These are phyloP conservation scores for Trichoderma afroharzianum DNA, from an alignment of 2,329 filamentous ascomycete genomes.

Conservation along the genomic window DNA sequence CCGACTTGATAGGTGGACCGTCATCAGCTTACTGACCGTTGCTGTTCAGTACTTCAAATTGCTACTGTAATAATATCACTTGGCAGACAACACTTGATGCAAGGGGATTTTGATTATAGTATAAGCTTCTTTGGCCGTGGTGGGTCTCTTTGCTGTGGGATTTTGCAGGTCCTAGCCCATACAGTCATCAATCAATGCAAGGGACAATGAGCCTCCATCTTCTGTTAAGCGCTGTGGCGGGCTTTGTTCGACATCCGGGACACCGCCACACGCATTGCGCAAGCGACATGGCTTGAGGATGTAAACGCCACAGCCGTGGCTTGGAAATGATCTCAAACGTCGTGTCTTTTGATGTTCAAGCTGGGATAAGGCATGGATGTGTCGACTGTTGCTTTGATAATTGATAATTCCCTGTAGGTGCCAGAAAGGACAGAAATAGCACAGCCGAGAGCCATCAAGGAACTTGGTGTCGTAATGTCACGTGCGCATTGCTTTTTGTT, in stretches of 20 bases:
- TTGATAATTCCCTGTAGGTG: neutral
- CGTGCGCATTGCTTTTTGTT: neutral
- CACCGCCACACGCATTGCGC: constrained; percentile 3
- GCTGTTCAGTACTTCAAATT: neutral
- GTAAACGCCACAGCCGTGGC: neutral
- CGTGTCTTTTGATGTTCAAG: neutral
- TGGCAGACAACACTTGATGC: neutral
- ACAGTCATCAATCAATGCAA: neutral
- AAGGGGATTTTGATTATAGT: neutral
- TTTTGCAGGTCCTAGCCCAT: neutral
- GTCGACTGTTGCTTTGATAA: neutral
- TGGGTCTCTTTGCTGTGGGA: neutral
- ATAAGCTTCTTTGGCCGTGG: neutral
- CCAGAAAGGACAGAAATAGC: neutral
- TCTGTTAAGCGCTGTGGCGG: neutral
- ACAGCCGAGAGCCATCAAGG: neutral
- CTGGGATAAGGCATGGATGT: neutral
- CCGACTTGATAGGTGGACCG: neutral
- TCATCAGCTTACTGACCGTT: neutral
- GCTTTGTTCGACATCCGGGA: neutral
- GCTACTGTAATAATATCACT: neutral
- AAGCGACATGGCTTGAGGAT: neutral
- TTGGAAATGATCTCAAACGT: neutral
- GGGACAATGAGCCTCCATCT: neutral
- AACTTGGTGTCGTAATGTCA: neutral